Conservation (phyloP, 2,329 filamentous ascomycete species). For the Exophiala aquamarina region DNA sequence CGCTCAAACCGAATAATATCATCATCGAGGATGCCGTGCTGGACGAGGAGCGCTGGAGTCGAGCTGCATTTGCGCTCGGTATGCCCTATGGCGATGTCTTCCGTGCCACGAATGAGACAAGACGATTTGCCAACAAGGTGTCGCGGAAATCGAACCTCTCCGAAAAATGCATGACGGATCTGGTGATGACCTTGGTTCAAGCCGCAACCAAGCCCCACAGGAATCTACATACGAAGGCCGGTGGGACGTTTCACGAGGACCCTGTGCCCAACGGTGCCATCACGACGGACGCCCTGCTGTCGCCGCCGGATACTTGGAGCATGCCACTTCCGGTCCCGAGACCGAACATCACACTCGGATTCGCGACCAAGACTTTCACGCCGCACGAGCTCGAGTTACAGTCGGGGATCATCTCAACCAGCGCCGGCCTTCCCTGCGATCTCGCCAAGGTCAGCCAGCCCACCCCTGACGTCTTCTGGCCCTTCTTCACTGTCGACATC, state of each 20-base stretch:
- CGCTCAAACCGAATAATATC: constrained; percentile 14
- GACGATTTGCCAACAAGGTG: constrained; percentile 17
- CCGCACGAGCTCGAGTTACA: constrained; percentile 18
- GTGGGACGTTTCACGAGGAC: constrained; percentile 13
- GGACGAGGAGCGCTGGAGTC: constrained; percentile 15
- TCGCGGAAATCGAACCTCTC: constrained; percentile 9
- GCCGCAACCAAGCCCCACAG: constrained; percentile 11
- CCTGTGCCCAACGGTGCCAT: constrained; percentile 11
- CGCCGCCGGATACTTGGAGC: constrained; percentile 2
- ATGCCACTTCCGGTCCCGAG: constrained; percentile 17
- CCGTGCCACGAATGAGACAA: constrained; percentile 9
- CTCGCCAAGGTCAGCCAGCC: constrained; percentile 22
- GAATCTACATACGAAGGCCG: constrained; percentile 11
- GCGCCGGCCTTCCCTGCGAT: constrained; percentile 16
- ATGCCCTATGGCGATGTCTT: constrained; percentile 14
- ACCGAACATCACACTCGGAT: constrained; percentile 20
- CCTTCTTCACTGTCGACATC: constrained; percentile 22
- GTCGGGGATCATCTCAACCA: constrained; percentile 18
- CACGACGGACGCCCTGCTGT: constrained; percentile 1
- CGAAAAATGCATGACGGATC: constrained; percentile 9
- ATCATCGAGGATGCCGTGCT: constrained; percentile 8
- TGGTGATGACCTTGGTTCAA: constrained; percentile 12
- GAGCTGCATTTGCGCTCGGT: constrained; percentile 18
- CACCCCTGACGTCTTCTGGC: constrained; percentile 15
- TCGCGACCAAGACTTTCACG: constrained; percentile 14